Percentiles rank a stretch among this genome's conserved stretches.
Evolutionary conservation across 2,329 filamentous ascomycete genomes (phyloP).

Genomic region (Phyllosticta citrichinensis): DNA sequence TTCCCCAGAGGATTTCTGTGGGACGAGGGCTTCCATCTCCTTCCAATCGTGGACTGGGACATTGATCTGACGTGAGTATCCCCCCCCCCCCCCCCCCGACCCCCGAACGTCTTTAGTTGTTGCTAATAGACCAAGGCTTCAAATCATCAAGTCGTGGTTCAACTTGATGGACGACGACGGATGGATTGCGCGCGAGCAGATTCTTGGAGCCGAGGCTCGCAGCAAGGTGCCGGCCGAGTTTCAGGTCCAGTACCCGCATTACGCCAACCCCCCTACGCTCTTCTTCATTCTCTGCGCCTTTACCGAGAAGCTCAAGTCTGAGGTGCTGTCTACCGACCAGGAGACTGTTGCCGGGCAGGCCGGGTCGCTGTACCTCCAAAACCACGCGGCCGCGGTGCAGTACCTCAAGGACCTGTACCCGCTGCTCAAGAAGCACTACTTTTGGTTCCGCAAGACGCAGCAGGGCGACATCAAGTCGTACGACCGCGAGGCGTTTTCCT

Average conservation of each 20-base stretch:
- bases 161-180: conserved; percentile 92
- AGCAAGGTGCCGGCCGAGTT: conserved; percentile 93
- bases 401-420: conserved; percentile 76
- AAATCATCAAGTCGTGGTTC: conserved; percentile 93
- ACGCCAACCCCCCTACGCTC: conserved; percentile 91
- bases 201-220: conserved; percentile 79
- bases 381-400: conserved; percentile 55
- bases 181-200: conserved; percentile 95
- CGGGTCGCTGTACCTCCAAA: conserved; percentile 56
- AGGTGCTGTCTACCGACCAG: conserved; percentile 21
- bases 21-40: conserved; percentile 94
- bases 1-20: conserved; percentile 95
- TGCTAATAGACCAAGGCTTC: conserved; percentile 39
- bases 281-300: conserved; percentile 83
- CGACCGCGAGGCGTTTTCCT: conserved; percentile 77
- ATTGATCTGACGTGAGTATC: conserved; percentile 76
- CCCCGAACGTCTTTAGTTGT: too few relatives aligned
- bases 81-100: too few relatives aligned
- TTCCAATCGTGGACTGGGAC: conserved; percentile 91
- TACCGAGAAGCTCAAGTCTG: conserved; percentile 61
- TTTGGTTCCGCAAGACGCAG: conserved; percentile 93
- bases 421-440: conserved; percentile 76
- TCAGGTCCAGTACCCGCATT: conserved; percentile 91
- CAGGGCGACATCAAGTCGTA: conserved; percentile 82
- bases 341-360: conserved; percentile 36